Evolutionary conservation across 116 monocot species (phyloP), one percentile per base, ranked within the genome.

Genomic region (Thalassia testudinum): DNA sequence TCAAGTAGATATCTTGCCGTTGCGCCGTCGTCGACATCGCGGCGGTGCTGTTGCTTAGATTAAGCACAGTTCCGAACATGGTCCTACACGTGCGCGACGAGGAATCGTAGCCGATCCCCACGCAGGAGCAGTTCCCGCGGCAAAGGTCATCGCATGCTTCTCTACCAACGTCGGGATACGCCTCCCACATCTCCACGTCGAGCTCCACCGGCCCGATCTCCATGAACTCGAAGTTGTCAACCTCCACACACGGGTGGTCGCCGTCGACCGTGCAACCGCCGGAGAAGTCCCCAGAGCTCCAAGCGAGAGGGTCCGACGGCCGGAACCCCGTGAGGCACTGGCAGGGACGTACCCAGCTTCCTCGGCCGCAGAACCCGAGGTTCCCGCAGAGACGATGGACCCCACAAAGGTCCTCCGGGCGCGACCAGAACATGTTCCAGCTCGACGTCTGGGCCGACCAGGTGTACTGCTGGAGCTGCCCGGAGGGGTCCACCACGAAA

Each of bases 391-490:
- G 71, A 26, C 57, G 69, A 62, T 69, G 69, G 34, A 73, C 81
- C 2, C 34, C 30, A 59, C 81, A 81, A 15, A 49, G 34, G 55
- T 47, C 47, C 37, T 76, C 76, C n/a, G 81, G 81, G 22, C 72
- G 60, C 0, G 76, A 63, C 81, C 81, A 81, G 76, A 76, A 81
- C 63, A 63, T 66, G 58, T 55, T 62, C 81, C 81, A 81, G 72
- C 66, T 76, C 23, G 72, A 61, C 43, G 72, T 24, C 76, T 81
- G 81, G 15, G 68, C 37, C 3, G 76, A 81, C 81, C 81, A 81
- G 10, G 76, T 76, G 66, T 69, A 72, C 68, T 75, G 80, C 68
- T 68, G 62, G 49, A 80, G 37, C 62, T 59, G 64, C 7, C 80
- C 80, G 38, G 75, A 68, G 7, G 65, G 40, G 34, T 80, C 75